Evolutionary conservation across 495 filamentous ascomycete species (phyloP).

Genomic region (Chaetomium tenue): DNA sequence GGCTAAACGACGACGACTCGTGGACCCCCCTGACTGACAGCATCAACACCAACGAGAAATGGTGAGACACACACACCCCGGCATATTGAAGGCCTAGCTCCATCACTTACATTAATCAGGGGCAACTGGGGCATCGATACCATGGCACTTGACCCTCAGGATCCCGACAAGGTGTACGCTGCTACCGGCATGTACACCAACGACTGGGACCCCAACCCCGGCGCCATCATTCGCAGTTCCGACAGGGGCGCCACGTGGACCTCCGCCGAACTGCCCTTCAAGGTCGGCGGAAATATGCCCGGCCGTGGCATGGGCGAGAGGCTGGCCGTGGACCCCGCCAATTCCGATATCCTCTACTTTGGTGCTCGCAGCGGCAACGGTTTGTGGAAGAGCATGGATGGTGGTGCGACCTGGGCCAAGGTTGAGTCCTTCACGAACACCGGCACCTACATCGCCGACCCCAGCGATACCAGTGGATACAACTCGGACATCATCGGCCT

Average conservation of each 20-base stretch:
- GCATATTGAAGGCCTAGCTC: not conserved
- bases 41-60: constrained; percentile 48
- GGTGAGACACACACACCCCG: constrained; percentile 34
- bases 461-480: constrained; percentile 45
- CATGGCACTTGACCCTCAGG: constrained; percentile 55
- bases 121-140: constrained; percentile 58
- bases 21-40: constrained; percentile 59
- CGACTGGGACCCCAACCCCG: constrained; percentile 57
- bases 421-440: constrained; percentile 56
- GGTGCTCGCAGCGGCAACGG: constrained; percentile 61
- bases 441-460: constrained; percentile 49
- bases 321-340: constrained; percentile 58
- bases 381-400: constrained; percentile 60
- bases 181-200: constrained; percentile 61
- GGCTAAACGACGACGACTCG: constrained; percentile 52
- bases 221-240: constrained; percentile 50
- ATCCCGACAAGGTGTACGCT: constrained; percentile 55
- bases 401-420: constrained; percentile 56
- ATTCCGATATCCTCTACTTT: constrained; percentile 56
- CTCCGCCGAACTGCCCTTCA: constrained; percentile 51
- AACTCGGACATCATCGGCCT: constrained; percentile 53
- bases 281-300: constrained; percentile 64
- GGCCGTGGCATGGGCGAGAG: constrained; percentile 64
- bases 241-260: constrained; percentile 54
- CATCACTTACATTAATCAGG: constrained; percentile 35